Conservation (phyloP, 2,329 filamentous ascomycete genomes). For the Pyrenochaeta sp. region DNA sequence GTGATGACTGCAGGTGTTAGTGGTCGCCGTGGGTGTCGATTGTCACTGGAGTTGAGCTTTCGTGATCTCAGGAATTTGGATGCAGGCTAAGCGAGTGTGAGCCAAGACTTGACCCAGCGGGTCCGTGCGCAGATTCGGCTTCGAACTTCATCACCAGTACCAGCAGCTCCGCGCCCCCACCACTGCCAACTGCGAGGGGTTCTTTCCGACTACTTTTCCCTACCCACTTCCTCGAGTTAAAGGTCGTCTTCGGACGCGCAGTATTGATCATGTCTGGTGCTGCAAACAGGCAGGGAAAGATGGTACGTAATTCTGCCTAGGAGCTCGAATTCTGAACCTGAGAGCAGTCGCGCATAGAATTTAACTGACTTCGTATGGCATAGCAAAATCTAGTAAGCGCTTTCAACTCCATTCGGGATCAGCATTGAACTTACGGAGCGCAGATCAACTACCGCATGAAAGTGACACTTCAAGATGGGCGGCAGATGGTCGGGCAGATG, state of each 20-base stretch:
- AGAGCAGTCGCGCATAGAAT: conserved; percentile 56
- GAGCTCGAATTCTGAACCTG: conserved; percentile 45
- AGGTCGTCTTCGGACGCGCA: conserved; percentile 56
- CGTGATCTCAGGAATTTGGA: conserved; percentile 27
- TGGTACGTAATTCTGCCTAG: conserved; percentile 74
- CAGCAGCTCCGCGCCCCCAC: conserved; percentile 37
- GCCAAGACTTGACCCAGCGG: conserved; percentile 24
- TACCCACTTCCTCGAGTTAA: conserved; percentile 8
- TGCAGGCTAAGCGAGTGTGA: conserved; percentile 16
- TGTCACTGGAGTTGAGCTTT: conserved; percentile 37
- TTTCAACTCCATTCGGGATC: conserved; percentile 19
- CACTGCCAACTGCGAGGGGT: conserved; percentile 25
- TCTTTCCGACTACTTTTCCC: conserved; percentile 6
- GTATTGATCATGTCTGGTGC: conserved; percentile 53
- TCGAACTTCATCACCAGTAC: conserved; percentile 27
- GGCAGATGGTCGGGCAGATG: conserved; percentile 98
- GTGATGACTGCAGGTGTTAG: conserved; percentile 44
- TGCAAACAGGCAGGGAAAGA: conserved; percentile 95
- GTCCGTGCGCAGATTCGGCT: conserved; percentile 19
- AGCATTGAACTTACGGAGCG: conserved; percentile 28
- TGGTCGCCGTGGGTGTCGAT: conserved; percentile 43
- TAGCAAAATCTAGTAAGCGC: conserved; percentile 72
- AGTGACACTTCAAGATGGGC: conserved; percentile 91
- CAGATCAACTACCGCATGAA: conserved; percentile 99
- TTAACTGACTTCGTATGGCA: conserved; percentile 52